phyloP scores from a whole-genome alignment of 1,284 basidiomycete genomes.

The Vanrija pseudolonga region DNA sequence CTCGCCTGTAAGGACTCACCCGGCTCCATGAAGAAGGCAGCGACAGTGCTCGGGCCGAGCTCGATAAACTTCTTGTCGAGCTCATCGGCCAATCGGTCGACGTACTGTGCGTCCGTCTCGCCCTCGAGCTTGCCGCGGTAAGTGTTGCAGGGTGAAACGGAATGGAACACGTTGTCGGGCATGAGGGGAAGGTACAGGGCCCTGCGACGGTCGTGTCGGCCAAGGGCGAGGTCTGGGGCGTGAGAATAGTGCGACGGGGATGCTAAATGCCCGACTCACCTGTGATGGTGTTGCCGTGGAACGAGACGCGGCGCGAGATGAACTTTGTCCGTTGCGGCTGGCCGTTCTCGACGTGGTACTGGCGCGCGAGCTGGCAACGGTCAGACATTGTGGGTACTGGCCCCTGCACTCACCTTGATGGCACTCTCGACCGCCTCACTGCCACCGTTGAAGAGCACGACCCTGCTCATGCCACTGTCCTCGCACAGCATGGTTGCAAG shows the following conservation, averaged over 20 bases:
- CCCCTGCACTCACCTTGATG: conserved; percentile 8
- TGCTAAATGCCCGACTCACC: conserved; percentile 17
- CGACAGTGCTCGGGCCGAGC: conserved; percentile 70
- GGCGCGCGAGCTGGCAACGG: conserved; percentile 49
- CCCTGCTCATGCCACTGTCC: conserved; percentile 24
- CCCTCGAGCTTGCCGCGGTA: conserved; percentile 64
- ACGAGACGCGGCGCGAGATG: conserved; percentile 73
- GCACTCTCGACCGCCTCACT: conserved; percentile 14
- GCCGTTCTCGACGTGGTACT: conserved; percentile 60
- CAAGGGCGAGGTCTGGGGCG: conserved; percentile 13
- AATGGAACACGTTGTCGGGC: conserved; percentile 12
- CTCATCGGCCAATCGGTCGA: conserved; percentile 67
- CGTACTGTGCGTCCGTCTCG: conserved; percentile 73
- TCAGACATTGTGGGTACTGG: neutral
- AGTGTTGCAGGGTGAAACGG: conserved; percentile 65
- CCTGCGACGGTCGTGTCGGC: conserved; percentile 46
- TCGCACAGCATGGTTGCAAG: conserved; percentile 62
- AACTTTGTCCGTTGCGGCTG: conserved; percentile 68
- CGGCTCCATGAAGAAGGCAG: conserved; percentile 48
- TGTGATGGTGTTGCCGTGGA: conserved; percentile 75
- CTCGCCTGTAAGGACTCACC: conserved; percentile 55
- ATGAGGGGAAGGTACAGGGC: conserved; percentile 23
- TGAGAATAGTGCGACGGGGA: neutral
- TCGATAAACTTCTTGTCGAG: conserved; percentile 76
- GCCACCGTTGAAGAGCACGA: conserved; percentile 26